Evolutionary conservation across 2,329 filamentous ascomycete genomes (phyloP), one percentile per base, ranked within the genome.

Genomic region (Aspergillus uvarum): DNA sequence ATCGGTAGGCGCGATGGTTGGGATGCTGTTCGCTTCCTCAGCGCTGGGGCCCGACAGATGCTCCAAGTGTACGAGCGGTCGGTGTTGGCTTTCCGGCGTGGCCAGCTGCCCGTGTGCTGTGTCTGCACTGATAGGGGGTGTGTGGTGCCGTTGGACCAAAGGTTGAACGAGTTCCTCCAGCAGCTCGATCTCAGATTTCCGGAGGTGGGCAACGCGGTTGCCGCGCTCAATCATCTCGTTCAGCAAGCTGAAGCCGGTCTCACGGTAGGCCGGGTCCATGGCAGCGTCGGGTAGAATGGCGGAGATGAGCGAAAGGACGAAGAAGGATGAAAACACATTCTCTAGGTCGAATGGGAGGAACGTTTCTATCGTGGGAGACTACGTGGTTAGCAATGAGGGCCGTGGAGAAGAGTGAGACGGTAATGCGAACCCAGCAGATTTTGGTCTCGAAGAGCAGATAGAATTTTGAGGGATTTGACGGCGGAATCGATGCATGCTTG

Each of bases 241-340:
- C 0, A 68, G 59, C 0, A 68, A 48, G 35, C 59, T 62, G 32
- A 63, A 62, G 14, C 61, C 61, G 52, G 63, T 62, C 31, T 81
- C 58, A 53, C 77, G 56, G 76, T 81, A 59, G 77, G 77, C 21
- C 67, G 79, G 47, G 76, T 67, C 80, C 1, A 79, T 80, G 62
- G 74, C 75, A 12, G 74, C 74, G 11, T 72, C 81, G 6, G 70
- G 76, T 49, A 80, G 79, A 49, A 73, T 80, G 16, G 71, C 73
- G 38, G 63, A 60, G 11, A 65, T 60, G 5, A 65, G 69, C 38
- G 77, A 77, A 4, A 76, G 68, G 54, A 69, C 66, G 21, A 76
- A 74, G 56, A 77, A 79, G 59, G 71, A 70, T 51, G 69, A 65
- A n/a, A 67, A 67, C 2, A 67, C 63, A 52, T 62, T 67, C 47